Base-by-base conservation (phyloP, 179 eudicot genomes). In the Silene vulgaris region DNA sequence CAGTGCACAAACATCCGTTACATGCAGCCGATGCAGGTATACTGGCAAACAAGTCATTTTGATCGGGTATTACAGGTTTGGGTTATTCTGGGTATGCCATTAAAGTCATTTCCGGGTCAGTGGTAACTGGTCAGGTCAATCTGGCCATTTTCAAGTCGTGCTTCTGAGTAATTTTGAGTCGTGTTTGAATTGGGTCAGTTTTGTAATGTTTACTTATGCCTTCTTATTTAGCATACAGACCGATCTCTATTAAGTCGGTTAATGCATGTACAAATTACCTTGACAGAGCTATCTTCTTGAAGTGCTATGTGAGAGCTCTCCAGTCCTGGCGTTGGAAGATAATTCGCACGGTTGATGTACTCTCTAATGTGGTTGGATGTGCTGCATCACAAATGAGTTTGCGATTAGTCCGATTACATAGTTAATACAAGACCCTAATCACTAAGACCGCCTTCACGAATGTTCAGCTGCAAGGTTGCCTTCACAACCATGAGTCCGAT, bases 281-380 rank as follows among this genome's bases (percentile, higher is more conserved):
- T 16, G 21, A 40, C 78, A 71, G n/a, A 14, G 65, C 65, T 65
- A 74, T 81, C 70, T 60, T 71, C 64, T 23, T 54, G 73, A 63
- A 59, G 74, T 48, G 61, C 80, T 16, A 4, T 28, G 35, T 65
- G 62, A 68, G 74, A 45, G 52, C 0, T 59, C 75, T 68, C 71
- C 14, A 61, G 13, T 5, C 57, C 43, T 75, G 81, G 63, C 16
- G 81, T 63, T 69, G 76, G 52, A 40, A 69, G 73, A 48, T 17
- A 35, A 74, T 65, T 70, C 69, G 75, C 52, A 17, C 79, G 80
- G 59, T 78, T 72, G 43, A 73, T 75, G 75, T 75, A 80, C 37
- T 75, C 83, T 40, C 74, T 74, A 40, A 81, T 32, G 11, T 78
- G 80, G 78, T 78, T 84, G 30, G 79, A 84, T 14, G 73, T 84